Evolutionary conservation across 352 stramenopile species (phyloP), one percentile per base, ranked within the genome.

Genomic region (Globisporangium sylvaticum): DNA sequence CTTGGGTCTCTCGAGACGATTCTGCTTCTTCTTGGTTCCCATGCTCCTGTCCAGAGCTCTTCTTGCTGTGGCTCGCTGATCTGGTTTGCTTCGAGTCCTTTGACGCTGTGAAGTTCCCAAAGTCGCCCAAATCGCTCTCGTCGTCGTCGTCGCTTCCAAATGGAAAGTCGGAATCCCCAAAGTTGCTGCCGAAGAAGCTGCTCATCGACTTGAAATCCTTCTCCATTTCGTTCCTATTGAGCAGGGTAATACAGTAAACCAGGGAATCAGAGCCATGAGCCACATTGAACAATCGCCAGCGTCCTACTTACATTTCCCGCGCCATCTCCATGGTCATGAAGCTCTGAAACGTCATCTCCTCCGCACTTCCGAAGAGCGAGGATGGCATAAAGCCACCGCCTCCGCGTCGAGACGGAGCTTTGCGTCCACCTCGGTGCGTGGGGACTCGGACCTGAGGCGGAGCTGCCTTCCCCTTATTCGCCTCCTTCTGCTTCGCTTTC

Each of bases 191-290:
- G 42, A 89, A 78, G 7, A 88, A 71, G 57, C 77, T 73, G 62
- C 73, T 72, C 75, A 89, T 79, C 20, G 76, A 68, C 67, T 77
- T 70, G 24, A 91, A 73, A 10, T 87, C 79, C 9, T 69, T 72
- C 29, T 90, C 79, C 50, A 82, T 60, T 1, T 74, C 69, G n/a
- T 62, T 66, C 56, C 76, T 72, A 60, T 37, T 29, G 8, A 44
- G 37, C 10, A 20, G 22, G n/a, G 31, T 54, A 2, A 48, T 22
- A 67, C n/a, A 53, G 8, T 34, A 4, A 64, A 34, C 22, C 5
- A 55, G 22, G 29, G 9, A 29, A 55, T 25, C 10, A 37, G 37
- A 42, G 9, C 9, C 42, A 34, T n/a, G 2, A 50, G 15, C 15
- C 32, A 25, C 53, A 54, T 8, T 25, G 32, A 62, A 29, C 4